Evolutionary conservation across 257 asterid genomes (phyloP), one percentile per base, ranked within the genome.

Genomic region (Fraxinus excelsior): DNA sequence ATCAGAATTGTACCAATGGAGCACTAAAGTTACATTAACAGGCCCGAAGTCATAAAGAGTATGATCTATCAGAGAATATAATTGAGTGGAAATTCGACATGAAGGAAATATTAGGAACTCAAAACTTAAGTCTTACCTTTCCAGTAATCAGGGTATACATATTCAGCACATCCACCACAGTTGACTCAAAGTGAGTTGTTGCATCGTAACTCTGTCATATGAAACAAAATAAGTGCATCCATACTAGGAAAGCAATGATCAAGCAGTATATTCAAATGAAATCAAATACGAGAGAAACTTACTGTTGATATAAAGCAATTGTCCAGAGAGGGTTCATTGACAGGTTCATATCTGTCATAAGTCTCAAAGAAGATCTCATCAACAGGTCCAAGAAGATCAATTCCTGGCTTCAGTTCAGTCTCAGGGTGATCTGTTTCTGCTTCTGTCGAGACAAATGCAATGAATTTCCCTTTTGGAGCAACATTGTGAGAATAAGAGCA

Each of bases 401-500:
- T 86, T 6, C 99, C 99, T 5, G 96, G 91, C 88, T 93, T 91
- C 79, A 95, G 82, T 88, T 95, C 99, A 25, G 80, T 82, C 93
- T 95, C 90, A 8, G 98, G 98, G 77, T 93, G 74, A 83, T 95
- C 94, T 7, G 98, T 90, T 81, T 95, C 99, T 13, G 99, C 97
- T 74, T 93, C 99, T 1, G 99, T 87, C 6, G 99, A 93, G 80
- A 95, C 99, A 80, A 95, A 93, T 44, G 98, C 98, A 71, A 95
- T 95, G 82, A 81, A 95, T 80, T 95, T 95, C 73, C 98, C 99
- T 87, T 92, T 90, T 6, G 99, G 99, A 58, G 99, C 99, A 84
- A 95, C 99, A 85, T 95, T 93, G 90, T 95, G 99, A 75, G 99
- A 86, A 79, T 93, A 95, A 71, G 99, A 95, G 85, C 97, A 95